A percentile compares a stretch with the other conserved stretches of the same genome.
These are phyloP conservation scores for Schizonepeta tenuifolia DNA, from an alignment of 257 asterid genomes.

Conservation along the genomic window DNA sequence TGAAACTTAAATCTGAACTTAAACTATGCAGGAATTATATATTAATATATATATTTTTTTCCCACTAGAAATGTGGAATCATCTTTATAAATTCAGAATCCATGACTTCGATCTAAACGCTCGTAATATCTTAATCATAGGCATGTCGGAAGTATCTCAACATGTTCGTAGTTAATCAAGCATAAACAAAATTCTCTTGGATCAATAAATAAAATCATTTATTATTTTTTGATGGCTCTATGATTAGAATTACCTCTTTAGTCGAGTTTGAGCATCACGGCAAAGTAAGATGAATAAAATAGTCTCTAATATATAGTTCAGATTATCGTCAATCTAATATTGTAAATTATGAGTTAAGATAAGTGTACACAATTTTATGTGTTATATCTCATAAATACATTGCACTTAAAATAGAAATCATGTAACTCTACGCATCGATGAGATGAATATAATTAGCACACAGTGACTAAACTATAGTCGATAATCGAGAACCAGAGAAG, in stretches of 20 bases:
- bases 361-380: too few species aligned
- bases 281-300: neutral
- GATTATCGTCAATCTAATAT: neutral
- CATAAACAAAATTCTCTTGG: neutral
- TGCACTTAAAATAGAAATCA: too few species aligned
- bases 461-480: too few species aligned
- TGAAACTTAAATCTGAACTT: slow-evolving; percentile 6
- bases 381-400: too few species aligned
- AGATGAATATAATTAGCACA: too few species aligned
- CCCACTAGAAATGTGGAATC: neutral
- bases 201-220: slow-evolving; percentile 5
- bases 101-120: neutral
- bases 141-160: slow-evolving; percentile 20
- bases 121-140: neutral
- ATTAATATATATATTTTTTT: neutral
- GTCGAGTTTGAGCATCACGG: neutral
- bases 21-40: neutral
- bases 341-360: neutral
- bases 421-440: too few species aligned
- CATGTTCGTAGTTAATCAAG: slow-evolving; percentile 14
- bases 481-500: too few species aligned
- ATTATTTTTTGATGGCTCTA: neutral
- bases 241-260: neutral
- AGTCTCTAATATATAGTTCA: neutral
- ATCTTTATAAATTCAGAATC: neutral